Evolutionary conservation across 768 basidiomycete genomes (phyloP).

Genomic region (Leucosporidium yakuticum): DNA sequence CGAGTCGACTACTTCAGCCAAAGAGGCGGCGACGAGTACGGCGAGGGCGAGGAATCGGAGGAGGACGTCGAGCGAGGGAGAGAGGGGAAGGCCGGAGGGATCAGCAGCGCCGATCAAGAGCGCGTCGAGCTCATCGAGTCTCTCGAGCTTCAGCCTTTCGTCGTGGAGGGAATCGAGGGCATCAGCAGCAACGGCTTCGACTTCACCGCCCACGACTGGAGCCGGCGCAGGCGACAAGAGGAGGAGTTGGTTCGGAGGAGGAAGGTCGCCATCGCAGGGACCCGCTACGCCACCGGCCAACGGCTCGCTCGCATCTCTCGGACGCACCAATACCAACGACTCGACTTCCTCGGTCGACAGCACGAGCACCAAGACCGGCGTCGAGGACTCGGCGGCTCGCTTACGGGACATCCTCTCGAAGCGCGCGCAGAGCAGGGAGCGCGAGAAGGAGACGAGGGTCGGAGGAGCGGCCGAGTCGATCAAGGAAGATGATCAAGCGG

Average conservation of each 20-base stretch:
- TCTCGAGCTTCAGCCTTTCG: conserved; percentile 7
- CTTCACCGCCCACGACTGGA: neutral
- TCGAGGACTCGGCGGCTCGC: conserved; percentile 14
- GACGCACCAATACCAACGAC: no score
- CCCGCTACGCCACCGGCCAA: no score
- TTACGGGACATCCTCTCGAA: conserved; percentile 18
- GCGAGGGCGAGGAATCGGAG: neutral
- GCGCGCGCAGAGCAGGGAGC: conserved; percentile 21
- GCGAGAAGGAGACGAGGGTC: conserved; percentile 6
- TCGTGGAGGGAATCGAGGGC: neutral
- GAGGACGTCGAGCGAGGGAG: neutral
- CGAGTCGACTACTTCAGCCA: neutral
- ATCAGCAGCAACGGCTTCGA: neutral
- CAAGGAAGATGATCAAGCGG: neutral
- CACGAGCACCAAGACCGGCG: no score
- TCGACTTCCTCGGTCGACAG: no score
- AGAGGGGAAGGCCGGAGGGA: no score
- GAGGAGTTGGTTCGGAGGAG: conserved; percentile 21
- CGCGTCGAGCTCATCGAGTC: neutral
- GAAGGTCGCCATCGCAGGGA: no score
- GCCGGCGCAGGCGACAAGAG: neutral
- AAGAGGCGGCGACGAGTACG: neutral
- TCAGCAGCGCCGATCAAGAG: neutral
- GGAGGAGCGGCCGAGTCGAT: neutral
- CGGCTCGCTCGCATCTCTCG: no score